Base-by-base conservation (phyloP, 1,139 yeast species). In the Taphrina sp. region DNA sequence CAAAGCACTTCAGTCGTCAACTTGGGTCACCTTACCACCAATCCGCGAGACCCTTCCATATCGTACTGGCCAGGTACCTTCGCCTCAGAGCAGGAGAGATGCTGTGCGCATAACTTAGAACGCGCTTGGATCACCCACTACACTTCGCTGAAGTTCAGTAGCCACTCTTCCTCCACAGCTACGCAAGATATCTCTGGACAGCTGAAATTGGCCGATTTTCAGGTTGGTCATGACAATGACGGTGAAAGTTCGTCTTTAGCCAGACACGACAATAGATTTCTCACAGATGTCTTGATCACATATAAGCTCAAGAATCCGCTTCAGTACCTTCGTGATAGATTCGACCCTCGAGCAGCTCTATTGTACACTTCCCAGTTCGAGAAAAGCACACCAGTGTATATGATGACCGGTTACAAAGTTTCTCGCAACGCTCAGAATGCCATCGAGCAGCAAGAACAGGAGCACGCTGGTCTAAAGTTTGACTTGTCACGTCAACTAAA, bases 31-130 rank as follows among this genome's bases (percentile, higher is more conserved):
- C 35, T 41, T 14, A 41, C 46, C 12, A 41, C 46, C 5, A 41
- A 26, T 19, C 46, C 35, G 8, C 10, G 10, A 3, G 46, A 41
- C 35, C 46, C 46, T 3, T 41, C 46, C 19, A 23, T 28, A 14
- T 41, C 46, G 35, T 41, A 41, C 46, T 41, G 46, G 46, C 46
- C 46, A 3, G 46, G 46, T 3, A 34, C 46, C 31, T 41, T 41
- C 35, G 7, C 31, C 31, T n/a, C n/a, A n/a, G n/a, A n/a, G n/a
- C n/a, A n/a, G n/a, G n/a, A n/a, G n/a, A n/a, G n/a, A n/a, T n/a
- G n/a, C n/a, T n/a, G n/a, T n/a, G n/a, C n/a, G n/a, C n/a, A n/a
- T n/a, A 38, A n/a, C 31, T 7, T 41, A 5, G 46, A 35, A 7
- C 34, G 46, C 23, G 46, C 24, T 22, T 41, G 46, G 46, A 41